Conservation (phyloP, 2,329 filamentous ascomycete genomes). For the Dryadomyces quercus-mongolicae region DNA sequence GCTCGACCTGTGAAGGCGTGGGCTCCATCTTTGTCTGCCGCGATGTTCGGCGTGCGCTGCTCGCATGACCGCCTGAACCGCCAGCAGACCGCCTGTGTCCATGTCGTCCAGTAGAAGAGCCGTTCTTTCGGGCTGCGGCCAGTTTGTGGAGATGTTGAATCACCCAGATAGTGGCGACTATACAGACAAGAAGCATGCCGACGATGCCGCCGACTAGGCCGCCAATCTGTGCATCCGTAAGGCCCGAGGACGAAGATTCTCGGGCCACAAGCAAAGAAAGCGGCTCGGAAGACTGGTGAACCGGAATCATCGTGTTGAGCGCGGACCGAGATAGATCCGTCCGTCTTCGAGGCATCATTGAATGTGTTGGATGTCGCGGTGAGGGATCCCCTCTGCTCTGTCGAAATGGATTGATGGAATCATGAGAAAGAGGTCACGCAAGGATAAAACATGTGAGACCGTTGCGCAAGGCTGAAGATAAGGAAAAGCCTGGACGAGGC, state of each 20-base stretch:
- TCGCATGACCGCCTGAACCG: background rate
- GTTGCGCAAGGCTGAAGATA: no score
- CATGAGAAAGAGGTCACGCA: no score
- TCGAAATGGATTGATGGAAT: no score
- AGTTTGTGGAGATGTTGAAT: conserved; percentile 37
- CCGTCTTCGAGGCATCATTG: no score
- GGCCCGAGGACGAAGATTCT: conserved; percentile 12
- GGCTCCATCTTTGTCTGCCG: conserved; percentile 16
- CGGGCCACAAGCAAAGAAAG: no score
- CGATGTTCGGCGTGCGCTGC: conserved; percentile 5
- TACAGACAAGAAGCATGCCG: conserved; percentile 32
- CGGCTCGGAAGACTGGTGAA: no score
- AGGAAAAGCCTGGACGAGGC: no score
- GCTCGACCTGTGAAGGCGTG: conserved; percentile 31
- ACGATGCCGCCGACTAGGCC: conserved; percentile 42
- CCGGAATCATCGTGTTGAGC: no score
- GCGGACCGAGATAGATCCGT: no score
- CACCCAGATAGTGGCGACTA: conserved; percentile 35
- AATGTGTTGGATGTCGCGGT: no score
- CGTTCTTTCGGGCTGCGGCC: conserved; percentile 19
- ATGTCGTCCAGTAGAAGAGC: background rate
- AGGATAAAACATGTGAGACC: no score
- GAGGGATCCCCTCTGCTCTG: no score
- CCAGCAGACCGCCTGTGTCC: background rate
- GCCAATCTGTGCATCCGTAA: conserved; percentile 31